Base-by-base conservation (phyloP, 768 basidiomycete species). In the Tylopilus balloui region DNA sequence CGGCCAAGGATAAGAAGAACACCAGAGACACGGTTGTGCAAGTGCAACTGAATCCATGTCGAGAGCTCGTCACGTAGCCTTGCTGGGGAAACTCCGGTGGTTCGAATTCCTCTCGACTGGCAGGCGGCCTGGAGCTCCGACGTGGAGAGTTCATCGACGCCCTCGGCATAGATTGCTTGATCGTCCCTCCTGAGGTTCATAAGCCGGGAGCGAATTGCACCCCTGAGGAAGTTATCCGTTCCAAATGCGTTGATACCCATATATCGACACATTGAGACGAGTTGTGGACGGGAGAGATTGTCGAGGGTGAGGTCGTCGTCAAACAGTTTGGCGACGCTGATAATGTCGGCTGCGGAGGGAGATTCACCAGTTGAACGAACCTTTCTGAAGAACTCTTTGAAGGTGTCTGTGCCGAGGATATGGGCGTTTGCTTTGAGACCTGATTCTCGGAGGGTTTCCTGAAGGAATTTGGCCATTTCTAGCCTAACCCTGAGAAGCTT, bases 301-400 rank as follows among this genome's bases (percentile, higher is more conserved):
- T 98, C 96, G 38, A 99, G 80, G 0, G 96, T 98, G 54, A 98
- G 79, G 65, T 99, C 96, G 58, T 97, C 93, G 64, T 98, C 91
- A 69, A 99, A 99, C 21, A 98, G 79, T 61, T 92, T 92, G 47
- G 96, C 94, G 24, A 98, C 96, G 61, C 84, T 90, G 74, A 95
- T 82, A 56, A 99, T 79, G 58, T 99, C 95, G 55, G 80, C 69
- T 2, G 85, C 78, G 1, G 92, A 92, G 13, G 96, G 95, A 1
- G 83, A 79, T 75, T 97, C 96, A 41, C 96, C 96, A 0, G 95
- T 98, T 4, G 91, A 89, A 44, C 96, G 88, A 45, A 91, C 92
- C 73, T 98, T 98, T 64, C 92, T 83, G 85, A 99, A 99, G 74
- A 99, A 99, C 69, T 95, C 92, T 66, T 97, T 97, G 80, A 99